Percentiles rank a stretch among this genome's conserved stretches.
These are phyloP conservation scores for Pichia gijzeniarum DNA, from an alignment of 805 yeast genomes.

Conservation along the genomic window DNA sequence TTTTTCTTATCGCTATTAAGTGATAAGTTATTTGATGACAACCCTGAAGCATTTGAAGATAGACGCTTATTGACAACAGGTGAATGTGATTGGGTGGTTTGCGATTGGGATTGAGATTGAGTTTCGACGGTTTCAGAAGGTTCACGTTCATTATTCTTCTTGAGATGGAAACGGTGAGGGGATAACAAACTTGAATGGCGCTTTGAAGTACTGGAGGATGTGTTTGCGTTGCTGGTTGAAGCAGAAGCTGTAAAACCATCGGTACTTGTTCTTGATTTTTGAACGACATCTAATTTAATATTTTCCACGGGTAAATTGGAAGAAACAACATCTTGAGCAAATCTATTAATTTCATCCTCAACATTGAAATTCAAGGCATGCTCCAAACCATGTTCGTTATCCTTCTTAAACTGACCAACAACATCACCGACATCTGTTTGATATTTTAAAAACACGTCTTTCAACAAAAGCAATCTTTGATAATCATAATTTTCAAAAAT, in stretches of 20 bases:
- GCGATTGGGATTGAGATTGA: constrained; percentile 8
- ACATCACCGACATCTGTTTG: constrained; percentile 55
- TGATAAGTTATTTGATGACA: constrained; percentile 11
- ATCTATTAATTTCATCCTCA: constrained; percentile 50
- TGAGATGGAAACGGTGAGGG: constrained; percentile 12
- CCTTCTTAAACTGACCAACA: constrained; percentile 36
- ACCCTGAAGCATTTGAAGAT: constrained; percentile 12
- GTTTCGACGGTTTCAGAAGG: not conserved
- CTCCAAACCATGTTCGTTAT: constrained; percentile 60
- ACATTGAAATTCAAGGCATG: constrained; percentile 61
- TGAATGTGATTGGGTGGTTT: constrained; percentile 1
- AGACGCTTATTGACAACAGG: constrained; percentile 7
- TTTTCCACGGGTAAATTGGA: constrained; percentile 26
- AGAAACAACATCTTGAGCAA: constrained; percentile 35
- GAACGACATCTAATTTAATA: constrained; percentile 13
- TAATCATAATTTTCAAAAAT: constrained; percentile 69
- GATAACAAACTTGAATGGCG: constrained; percentile 10
- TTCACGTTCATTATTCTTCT: constrained; percentile 5
- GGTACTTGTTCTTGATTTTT: constrained; percentile 12
- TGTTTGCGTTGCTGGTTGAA: constrained; percentile 3
- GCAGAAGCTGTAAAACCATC: constrained; percentile 20
- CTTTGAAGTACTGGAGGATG: constrained; percentile 1
- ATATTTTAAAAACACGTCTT: constrained; percentile 60
- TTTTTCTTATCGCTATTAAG: constrained; percentile 14
- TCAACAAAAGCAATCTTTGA: constrained; percentile 52